These are phyloP conservation scores for Alectoria sarmentosa DNA, from an alignment of 495 filamentous ascomycete species.

Conservation along the genomic window DNA sequence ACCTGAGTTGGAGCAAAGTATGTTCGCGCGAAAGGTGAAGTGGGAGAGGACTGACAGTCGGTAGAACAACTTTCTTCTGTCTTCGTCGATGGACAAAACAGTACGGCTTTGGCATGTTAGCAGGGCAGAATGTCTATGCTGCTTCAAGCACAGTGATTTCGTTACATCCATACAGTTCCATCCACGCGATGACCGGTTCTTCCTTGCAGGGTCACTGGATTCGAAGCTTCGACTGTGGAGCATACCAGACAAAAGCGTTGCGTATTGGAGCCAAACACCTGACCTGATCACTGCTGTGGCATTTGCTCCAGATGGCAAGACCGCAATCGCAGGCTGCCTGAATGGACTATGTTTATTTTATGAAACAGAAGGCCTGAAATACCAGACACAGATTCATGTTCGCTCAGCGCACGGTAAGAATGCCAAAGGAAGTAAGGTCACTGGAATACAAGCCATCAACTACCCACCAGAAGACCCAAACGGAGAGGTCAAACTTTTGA, in stretches of 20 bases:
- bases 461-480: constrained; percentile 54
- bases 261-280: constrained; percentile 72
- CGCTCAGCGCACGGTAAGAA: constrained; percentile 86
- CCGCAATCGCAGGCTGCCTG: constrained; percentile 80
- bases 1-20: constrained; percentile 95
- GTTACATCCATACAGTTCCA: constrained; percentile 94
- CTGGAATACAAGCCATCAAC: constrained; percentile 75
- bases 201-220: constrained; percentile 88
- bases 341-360: constrained; percentile 87
- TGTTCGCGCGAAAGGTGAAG: constrained; percentile 12
- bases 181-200: constrained; percentile 92
- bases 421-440: constrained; percentile 95
- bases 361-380: constrained; percentile 87
- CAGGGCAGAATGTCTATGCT: constrained; percentile 79
- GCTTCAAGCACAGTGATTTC: constrained; percentile 95
- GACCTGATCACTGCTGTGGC: constrained; percentile 91
- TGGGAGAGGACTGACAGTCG: constrained; percentile 20
- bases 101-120: constrained; percentile 92
- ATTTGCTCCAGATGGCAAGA: constrained; percentile 88
- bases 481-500: constrained; percentile 74
- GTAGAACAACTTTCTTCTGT: constrained; percentile 91
- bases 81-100: constrained; percentile 97
- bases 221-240: constrained; percentile 92
- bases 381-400: constrained; percentile 78
- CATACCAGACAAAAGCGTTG: constrained; percentile 93